Evolutionary conservation across 208 protist genomes (phyloP), one percentile per base, ranked within the genome.

Genomic region (Leishmania mexicana): DNA sequence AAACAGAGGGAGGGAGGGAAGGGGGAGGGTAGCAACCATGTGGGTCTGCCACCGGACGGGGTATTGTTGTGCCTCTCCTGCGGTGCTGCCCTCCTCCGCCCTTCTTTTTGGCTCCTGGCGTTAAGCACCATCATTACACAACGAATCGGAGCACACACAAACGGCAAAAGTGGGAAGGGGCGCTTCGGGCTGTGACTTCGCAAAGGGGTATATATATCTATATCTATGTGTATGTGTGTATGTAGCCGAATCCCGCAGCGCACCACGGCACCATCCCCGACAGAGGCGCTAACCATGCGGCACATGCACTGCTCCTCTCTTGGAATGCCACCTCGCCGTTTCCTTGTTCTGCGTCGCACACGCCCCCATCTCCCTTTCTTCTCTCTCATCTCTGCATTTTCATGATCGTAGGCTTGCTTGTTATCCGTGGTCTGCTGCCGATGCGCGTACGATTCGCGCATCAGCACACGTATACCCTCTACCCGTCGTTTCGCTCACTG

Each of bases 271-370:
- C 21, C 45, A 35, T 11, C 62, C 31, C 62, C 4, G 31, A 6
- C 31, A 54, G 45, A 3, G 28, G 40, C 11, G 28, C 8, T 0
- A 53, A 2, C 51, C 40, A 45, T 42, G 57, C 51, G 62, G 42
- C n/a, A 75, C 65, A 79, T 40, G 68, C 72, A 40, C 62, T 68
- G 7, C 49, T 51, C 21, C 79, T 19, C 70, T 80, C 35, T 78
- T 77, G 60, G 35, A 81, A 57, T 42, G 24, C 75, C 28, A 11
- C 31, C 68, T 70, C 40, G 62, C 65, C 17, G 45, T 31, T 65
- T 28, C 24, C 64, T 67, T 54, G 74, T 28, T 77, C 53, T 76
- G 51, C 73, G 28, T 53, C 53, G 49, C 57, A 19, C 24, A 28
- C 35, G 35, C 7, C 11, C 21, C 40, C 47, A 57, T 75, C 71